These are phyloP conservation scores for Kernera saxatilis DNA, from an alignment of 345 rosid species.

Conservation along the genomic window DNA sequence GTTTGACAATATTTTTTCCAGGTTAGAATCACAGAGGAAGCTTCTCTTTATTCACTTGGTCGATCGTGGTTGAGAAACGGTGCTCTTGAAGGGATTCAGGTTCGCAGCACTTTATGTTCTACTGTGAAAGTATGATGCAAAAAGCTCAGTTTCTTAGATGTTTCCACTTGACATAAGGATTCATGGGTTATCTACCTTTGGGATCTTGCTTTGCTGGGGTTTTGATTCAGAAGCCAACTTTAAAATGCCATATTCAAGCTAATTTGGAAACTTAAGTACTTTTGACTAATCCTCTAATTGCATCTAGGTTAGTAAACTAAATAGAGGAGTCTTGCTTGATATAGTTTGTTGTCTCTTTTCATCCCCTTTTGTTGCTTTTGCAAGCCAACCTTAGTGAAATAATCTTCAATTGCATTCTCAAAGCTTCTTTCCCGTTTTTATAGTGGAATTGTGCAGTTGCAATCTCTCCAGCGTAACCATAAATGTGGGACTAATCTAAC, in stretches of 20 bases:
- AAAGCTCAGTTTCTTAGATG: neutral
- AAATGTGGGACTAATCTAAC: slow-evolving; percentile 9
- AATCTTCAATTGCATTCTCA: neutral
- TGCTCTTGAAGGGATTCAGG: slow-evolving; percentile 63
- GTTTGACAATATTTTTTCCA: slow-evolving; percentile 26
- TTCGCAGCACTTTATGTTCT: slow-evolving; percentile 21
- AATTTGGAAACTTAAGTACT: neutral
- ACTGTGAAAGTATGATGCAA: neutral
- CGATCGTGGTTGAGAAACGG: slow-evolving; percentile 96
- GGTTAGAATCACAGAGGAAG: slow-evolving; percentile 67
- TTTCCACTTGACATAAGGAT: neutral
- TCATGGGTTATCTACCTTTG: neutral
- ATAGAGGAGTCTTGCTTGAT: neutral
- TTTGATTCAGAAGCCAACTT: neutral
- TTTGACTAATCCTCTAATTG: neutral
- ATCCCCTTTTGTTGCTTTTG: neutral
- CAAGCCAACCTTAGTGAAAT: neutral
- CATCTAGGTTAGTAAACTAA: neutral
- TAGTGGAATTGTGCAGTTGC: neutral
- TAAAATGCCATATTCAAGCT: neutral
- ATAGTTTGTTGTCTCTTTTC: neutral
- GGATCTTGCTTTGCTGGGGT: neutral
- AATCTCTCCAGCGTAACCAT: neutral
- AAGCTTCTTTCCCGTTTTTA: neutral
- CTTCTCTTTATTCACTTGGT: slow-evolving; percentile 77